Percentiles rank a stretch among this genome's conserved stretches.
Evolutionary conservation across 225 moss, liverwort and hornwort genomes (phyloP).

Genomic region (Climacium dendroides): DNA sequence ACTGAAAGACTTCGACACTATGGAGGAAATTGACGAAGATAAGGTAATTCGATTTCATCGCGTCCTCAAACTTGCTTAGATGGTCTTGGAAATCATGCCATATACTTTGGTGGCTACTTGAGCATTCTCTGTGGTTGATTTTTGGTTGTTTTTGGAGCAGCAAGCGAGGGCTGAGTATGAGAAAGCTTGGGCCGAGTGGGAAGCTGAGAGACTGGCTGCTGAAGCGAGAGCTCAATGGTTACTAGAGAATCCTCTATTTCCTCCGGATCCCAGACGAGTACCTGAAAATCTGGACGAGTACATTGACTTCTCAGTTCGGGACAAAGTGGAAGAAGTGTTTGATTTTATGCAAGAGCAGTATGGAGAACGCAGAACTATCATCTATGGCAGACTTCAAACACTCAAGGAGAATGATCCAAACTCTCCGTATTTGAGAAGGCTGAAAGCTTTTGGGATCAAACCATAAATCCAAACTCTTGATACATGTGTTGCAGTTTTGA

Average conservation of each 20-base stretch:
- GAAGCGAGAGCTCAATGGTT: slow-evolving; percentile 3
- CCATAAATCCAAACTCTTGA: not conserved
- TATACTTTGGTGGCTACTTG: not conserved
- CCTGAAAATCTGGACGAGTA: slow-evolving; percentile 22
- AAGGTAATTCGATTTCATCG: not conserved
- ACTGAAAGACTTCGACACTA: slow-evolving; percentile 3
- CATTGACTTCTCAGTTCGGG: slow-evolving; percentile 17
- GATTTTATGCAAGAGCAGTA: slow-evolving; percentile 7
- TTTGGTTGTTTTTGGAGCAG: not conserved
- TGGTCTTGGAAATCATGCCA: not conserved
- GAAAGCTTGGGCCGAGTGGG: not conserved
- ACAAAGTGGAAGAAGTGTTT: slow-evolving; percentile 28
- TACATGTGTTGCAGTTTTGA: not conserved
- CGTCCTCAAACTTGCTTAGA: not conserved
- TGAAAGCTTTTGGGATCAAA: not conserved
- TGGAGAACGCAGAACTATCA: not conserved
- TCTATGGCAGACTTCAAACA: slow-evolving; percentile 1
- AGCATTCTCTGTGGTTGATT: not conserved
- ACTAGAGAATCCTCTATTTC: slow-evolving; percentile 13
- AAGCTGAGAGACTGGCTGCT: not conserved
- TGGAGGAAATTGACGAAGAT: slow-evolving; percentile 23
- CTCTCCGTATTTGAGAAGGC: not conserved
- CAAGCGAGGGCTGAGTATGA: not conserved
- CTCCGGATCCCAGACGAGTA: not conserved
- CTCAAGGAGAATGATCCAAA: slow-evolving; percentile 4